These are phyloP conservation scores for Podila epigama DNA, from an alignment of 192 early-diverging fungal genomes.

Conservation along the genomic window DNA sequence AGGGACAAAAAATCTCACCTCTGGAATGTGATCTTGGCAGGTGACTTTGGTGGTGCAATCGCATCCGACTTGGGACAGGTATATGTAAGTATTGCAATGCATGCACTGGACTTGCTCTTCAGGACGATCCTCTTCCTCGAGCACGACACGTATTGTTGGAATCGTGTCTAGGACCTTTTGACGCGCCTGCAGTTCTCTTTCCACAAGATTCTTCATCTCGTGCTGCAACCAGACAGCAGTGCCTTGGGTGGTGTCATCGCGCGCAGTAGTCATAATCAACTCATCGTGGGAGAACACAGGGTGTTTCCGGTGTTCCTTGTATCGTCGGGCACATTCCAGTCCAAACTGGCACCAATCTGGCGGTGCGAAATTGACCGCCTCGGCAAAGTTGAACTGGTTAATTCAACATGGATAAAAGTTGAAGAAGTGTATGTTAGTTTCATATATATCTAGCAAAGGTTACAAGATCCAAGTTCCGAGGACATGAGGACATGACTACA, in stretches of 20 bases:
- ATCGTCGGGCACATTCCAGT: conserved; percentile 78
- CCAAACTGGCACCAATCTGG: conserved; percentile 91
- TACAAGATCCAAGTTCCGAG: conserved; percentile 9
- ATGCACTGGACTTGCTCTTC: conserved; percentile 72
- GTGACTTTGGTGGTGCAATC: conserved; percentile 66
- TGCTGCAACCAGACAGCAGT: conserved; percentile 56
- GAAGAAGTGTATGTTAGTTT: neutral
- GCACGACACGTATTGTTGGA: conserved; percentile 48
- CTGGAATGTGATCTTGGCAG: conserved; percentile 69
- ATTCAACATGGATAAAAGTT: neutral
- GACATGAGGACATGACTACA: neutral
- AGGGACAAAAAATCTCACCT: conserved; percentile 10
- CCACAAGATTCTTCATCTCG: conserved; percentile 57
- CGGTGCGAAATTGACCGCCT: conserved; percentile 97
- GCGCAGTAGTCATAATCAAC: conserved; percentile 71
- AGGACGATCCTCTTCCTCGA: conserved; percentile 52
- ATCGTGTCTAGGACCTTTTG: conserved; percentile 34
- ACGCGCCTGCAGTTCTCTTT: conserved; percentile 64
- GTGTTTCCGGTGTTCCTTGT: conserved; percentile 77
- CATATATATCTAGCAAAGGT: conserved; percentile 6
- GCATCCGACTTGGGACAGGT: conserved; percentile 72
- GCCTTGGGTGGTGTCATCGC: conserved; percentile 38
- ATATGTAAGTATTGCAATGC: conserved; percentile 76
- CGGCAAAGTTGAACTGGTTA: conserved; percentile 95
- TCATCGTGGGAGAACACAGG: conserved; percentile 98